Evolutionary conservation across 106 monocot genomes (phyloP), one percentile per base, ranked within the genome.

Genomic region (Dactylorhiza incarnata): DNA sequence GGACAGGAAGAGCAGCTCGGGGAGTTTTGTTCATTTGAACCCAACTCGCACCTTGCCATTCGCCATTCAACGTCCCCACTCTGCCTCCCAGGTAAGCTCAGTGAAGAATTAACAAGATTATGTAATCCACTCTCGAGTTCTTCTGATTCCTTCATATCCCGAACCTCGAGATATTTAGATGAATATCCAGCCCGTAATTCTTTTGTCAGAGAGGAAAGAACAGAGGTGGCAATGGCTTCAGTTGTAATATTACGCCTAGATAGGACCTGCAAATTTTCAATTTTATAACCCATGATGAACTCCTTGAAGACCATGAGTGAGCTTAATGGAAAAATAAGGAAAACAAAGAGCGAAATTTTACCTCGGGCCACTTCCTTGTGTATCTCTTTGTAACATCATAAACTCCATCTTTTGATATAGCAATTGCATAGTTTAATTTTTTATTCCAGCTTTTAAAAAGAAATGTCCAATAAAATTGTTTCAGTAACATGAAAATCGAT

Each of bases 331-430:
- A 68, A 78, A 68, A 14, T 15, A 75, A 58, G 66, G 8, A 46
- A 24, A 49, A 19, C 9, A 53, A 49, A 75, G 23, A 12, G 66
- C 16, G 45, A 17, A 17, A 20, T 19, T 49, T 62, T 84, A 97
- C 96, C 85, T 97, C 93, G 47, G 88, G 84, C 93, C 96, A 97
- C 75, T 89, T 97, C 53, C 82, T 85, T 43, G 93, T 97, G 74
- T 97, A 97, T 25, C 91, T 91, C 80, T 87, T 97, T 71, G 96
- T 97, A 68, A 97, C 93, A 86, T 93, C 96, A 85, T 48, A 73
- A 62, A 87, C 89, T 56, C 93, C 96, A 82, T 97, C 89, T 55
- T 91, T 91, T 53, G 91, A 74, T 76, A 97, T 79, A 71, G 87
- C 96, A 76, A 97, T 97, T 69, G 87, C 83, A 80, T 97, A 97